A percentile compares a stretch with the other conserved stretches of the same genome.
phyloP scores from a whole-genome alignment of 805 yeast genomes.

The Candida insectalens region DNA sequence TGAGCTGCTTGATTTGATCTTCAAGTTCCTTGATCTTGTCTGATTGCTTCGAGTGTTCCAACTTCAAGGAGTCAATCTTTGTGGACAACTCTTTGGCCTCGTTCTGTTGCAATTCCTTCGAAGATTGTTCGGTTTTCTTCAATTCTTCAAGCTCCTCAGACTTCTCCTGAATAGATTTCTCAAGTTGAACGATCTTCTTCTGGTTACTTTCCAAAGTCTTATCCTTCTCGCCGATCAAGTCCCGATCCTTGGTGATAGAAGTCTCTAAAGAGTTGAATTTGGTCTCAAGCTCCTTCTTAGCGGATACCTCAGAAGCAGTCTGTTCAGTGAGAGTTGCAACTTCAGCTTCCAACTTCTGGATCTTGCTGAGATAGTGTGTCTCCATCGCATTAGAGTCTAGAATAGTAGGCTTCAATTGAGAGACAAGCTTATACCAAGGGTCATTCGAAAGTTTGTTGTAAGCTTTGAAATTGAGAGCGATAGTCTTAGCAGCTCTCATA shows the following conservation, averaged over 20 bases:
- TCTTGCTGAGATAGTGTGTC: conserved; percentile 44
- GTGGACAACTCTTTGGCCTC: too few relatives aligned
- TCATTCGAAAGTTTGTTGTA: conserved; percentile 40
- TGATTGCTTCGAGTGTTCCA: conserved; percentile 8
- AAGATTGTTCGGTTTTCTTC: conserved; percentile 17
- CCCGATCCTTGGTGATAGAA: conserved; percentile 23
- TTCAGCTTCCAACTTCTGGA: conserved; percentile 47
- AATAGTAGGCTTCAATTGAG: conserved; percentile 61
- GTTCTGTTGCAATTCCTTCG: conserved; percentile 5
- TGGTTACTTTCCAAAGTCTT: conserved; percentile 27
- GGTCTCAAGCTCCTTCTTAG: conserved; percentile 22
- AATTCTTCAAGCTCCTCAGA: conserved; percentile 12
- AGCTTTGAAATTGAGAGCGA: conserved; percentile 50
- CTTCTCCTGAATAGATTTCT: conserved; percentile 12
- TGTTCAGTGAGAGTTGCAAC: conserved; percentile 37
- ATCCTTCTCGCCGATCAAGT: conserved; percentile 30
- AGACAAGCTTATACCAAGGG: conserved; percentile 74
- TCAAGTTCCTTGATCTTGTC: conserved; percentile 9
- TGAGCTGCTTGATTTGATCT: conserved; percentile 24
- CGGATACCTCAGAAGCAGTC: conserved; percentile 17
- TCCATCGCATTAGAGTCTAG: conserved; percentile 29
- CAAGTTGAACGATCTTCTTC: conserved; percentile 19
- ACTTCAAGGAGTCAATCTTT: too few relatives aligned
- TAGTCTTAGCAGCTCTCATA: conserved; percentile 59
- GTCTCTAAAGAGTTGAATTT: conserved; percentile 23